These are phyloP conservation scores for Thalassia testudinum DNA, from an alignment of 116 monocot genomes.

Conservation along the genomic window DNA sequence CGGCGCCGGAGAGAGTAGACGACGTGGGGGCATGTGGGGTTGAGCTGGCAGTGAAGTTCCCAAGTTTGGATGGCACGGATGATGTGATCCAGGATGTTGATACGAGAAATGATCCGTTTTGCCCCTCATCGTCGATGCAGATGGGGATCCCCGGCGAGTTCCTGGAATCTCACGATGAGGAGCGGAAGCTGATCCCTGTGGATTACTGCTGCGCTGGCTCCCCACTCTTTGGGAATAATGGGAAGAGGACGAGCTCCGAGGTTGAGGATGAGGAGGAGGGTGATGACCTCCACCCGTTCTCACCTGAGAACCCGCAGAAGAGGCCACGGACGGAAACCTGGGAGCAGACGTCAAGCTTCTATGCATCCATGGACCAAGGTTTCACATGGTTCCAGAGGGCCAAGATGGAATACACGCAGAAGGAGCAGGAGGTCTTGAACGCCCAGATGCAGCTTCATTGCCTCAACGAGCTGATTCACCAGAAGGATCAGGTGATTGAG, in stretches of 20 bases:
- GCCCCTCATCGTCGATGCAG: constrained; percentile 15
- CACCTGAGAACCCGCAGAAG: constrained; percentile 19
- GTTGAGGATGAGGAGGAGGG: constrained; percentile 22
- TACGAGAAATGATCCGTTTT: constrained; percentile 17
- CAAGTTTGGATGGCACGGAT: constrained; percentile 37
- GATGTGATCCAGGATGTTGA: constrained; percentile 52
- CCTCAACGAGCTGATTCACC: constrained; percentile 26
- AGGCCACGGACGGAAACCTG: constrained; percentile 27
- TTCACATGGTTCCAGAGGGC: constrained; percentile 21
- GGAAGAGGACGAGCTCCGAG: constrained; percentile 33
- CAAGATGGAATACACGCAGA: constrained; percentile 26
- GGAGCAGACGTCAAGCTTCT: constrained; percentile 11
- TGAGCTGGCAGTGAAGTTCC: constrained; percentile 29
- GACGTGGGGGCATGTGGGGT: constrained; percentile 18
- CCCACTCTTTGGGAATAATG: constrained; percentile 25
- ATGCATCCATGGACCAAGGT: constrained; percentile 20
- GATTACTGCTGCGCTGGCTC: constrained; percentile 11
- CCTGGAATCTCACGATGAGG: constrained; percentile 26
- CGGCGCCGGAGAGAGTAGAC: constrained; percentile 3
- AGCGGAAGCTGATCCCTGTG: constrained; percentile 6
- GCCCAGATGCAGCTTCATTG: constrained; percentile 42
- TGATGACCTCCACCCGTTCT: constrained; percentile 17
- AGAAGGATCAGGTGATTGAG: constrained; percentile 50
- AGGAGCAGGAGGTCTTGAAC: constrained; percentile 31
- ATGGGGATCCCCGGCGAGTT: constrained; percentile 30